Conservation (phyloP, 1,284 basidiomycete species). For the Leccinum pachyderme region DNA sequence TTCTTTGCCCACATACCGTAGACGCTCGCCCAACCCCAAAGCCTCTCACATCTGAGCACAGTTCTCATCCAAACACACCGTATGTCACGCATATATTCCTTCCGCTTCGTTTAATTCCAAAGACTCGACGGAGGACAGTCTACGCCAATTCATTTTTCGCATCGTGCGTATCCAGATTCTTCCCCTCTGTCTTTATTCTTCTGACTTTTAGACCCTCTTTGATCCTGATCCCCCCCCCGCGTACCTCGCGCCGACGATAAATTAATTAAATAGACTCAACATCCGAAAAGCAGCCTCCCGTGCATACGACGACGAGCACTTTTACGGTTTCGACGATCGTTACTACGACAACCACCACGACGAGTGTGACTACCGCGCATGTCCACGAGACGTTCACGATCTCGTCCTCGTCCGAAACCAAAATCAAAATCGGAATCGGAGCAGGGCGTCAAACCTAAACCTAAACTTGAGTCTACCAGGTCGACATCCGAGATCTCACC, state of each 20-base stretch:
- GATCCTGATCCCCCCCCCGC: too few relatives aligned
- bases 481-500: background rate
- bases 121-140: background rate
- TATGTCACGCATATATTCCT: conserved; percentile 11
- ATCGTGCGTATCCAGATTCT: background rate
- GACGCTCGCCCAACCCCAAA: conserved; percentile 19
- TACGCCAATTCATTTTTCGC: background rate
- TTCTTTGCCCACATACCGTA: background rate
- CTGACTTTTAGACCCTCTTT: background rate
- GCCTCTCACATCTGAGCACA: conserved; percentile 21
- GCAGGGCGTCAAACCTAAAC: too few relatives aligned
- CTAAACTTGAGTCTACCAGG: background rate
- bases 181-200: background rate
- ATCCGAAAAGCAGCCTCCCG: conserved; percentile 23
- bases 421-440: too few relatives aligned
- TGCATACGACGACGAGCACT: conserved; percentile 1
- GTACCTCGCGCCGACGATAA: too few relatives aligned
- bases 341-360: background rate
- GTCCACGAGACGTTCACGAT: background rate
- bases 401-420: background rate
- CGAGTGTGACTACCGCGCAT: background rate
- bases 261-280: conserved; percentile 21
- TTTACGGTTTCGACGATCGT: background rate
- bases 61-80: conserved; percentile 30
- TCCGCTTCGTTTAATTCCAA: background rate